Base-by-base conservation (phyloP, 495 filamentous ascomycete species). In the Aspergillus nidulans region DNA sequence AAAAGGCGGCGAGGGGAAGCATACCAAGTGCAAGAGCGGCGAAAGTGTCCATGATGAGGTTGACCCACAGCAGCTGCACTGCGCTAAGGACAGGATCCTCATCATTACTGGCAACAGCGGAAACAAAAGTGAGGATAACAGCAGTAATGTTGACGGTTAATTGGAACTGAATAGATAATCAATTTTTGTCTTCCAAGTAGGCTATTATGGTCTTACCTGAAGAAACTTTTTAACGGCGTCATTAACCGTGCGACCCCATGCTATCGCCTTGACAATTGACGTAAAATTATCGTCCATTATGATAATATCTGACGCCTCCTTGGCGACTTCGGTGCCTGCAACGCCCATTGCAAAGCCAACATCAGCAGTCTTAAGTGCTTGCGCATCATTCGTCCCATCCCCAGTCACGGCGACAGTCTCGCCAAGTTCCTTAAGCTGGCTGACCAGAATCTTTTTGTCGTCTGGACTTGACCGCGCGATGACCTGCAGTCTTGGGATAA, bases 11-110 rank as follows among this genome's bases (percentile, higher is more conserved):
- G 25, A 19, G 36, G 6, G 6, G 3, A 7, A 51, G 38, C 63
- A 57, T 62, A 66, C 63, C 63, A 26, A 95, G 75, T 15, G 90
- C 91, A 47, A 95, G 82, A 15, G 91, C 90, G 4, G 90, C 91
- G 61, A 95, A 90, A n/a, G 90, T 94, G 63, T 96, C 91, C 90
- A 95, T 94, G 66, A 95, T 94, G 38, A 95, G 72, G 66, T 96
- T 95, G 38, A 95, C 87, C 90, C 90, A 96, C 23, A 96, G 79
- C 41, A 95, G 79, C 65, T 96, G 90, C 2, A 94, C 89, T 19
- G 90, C 86, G 3, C 84, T 91, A 49, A 96, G 80, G 3, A 94
- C 87, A 3, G 89, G 88, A 40, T 83, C 71, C 64, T 91, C 81
- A 0, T 81, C 69, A 1, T 59, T 58, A 61, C 79, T 86, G 6